Percentiles rank a stretch among this genome's conserved stretches.
phyloP scores from a whole-genome alignment of 768 basidiomycete species.

The Suillus bovinus region DNA sequence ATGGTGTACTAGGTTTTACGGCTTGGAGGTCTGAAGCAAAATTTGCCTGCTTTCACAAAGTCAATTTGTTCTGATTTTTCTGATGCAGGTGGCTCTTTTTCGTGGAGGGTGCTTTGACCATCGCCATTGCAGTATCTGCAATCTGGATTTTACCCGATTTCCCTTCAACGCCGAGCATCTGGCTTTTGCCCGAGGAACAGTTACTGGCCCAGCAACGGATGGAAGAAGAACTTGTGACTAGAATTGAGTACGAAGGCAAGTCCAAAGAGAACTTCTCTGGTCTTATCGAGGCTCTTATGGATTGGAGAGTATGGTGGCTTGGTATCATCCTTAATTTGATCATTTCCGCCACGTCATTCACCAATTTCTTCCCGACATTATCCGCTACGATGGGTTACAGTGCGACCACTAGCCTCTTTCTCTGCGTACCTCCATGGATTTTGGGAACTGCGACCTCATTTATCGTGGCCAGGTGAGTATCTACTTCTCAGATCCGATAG shows the following conservation, averaged over 20 bases:
- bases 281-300: conserved; percentile 55
- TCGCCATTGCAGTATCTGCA: conserved; percentile 48
- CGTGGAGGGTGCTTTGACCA: conserved; percentile 59
- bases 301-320: conserved; percentile 84
- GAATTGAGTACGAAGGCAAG: conserved; percentile 47
- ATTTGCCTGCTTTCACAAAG: not conserved
- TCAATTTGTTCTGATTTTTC: not conserved
- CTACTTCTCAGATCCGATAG: not conserved
- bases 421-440: conserved; percentile 78
- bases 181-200: conserved; percentile 59
- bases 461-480: conserved; percentile 44
- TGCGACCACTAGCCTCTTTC: conserved; percentile 59
- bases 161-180: conserved; percentile 55
- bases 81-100: conserved; percentile 65
- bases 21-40: conserved; percentile 62
- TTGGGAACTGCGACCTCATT: conserved; percentile 60
- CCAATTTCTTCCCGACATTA: conserved; percentile 77
- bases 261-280: conserved; percentile 39
- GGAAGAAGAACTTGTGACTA: conserved; percentile 60
- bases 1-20: conserved; percentile 60
- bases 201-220: conserved; percentile 57
- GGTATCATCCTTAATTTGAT: conserved; percentile 59
- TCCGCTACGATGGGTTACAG: conserved; percentile 68
- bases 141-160: conserved; percentile 74
- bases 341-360: conserved; percentile 61